Base-by-base conservation (phyloP, 1,284 basidiomycete species). In the Tetrapyrgos nigripes region DNA sequence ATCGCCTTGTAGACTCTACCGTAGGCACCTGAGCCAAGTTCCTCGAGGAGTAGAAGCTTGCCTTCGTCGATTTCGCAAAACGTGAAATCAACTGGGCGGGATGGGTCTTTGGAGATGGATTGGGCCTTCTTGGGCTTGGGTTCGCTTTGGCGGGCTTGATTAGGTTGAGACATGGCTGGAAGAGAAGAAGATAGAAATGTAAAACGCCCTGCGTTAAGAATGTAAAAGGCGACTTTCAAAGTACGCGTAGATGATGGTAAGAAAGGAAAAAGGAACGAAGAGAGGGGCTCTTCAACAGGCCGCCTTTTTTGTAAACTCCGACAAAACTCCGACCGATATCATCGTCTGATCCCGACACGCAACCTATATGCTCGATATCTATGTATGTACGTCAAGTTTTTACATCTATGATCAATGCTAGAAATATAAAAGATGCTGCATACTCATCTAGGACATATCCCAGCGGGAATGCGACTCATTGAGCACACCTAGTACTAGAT, bases 1-100 rank as follows among this genome's bases (percentile, higher is more conserved):
- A 58, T 21, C 19, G 62, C 62, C 19, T 58, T 59, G 59, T 60
- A 63, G 23, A 63, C 62, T 24, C 50, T 53, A 26, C 59, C 62
- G 47, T 60, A 63, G 23, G 58, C 49, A n/a, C 62, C 62, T 35
- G 53, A 50, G 14, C 62, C 62, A 14, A 63, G 35, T 17, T 50
- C 45, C n/a, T 58, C 46, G n/a, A 61, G 35, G 13, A 63, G 53
- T n/a, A 49, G 45, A 24, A 57, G 50, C n/a, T 52, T 48, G 31
- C 56, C 55, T 6, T 53, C 50, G 43, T 56, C 54, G 10, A 56
- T 27, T 49, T 49, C n/a, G 31, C 46, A 17, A 35, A 55, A 48
- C 28, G 55, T 57, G 47, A 61, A 58, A 24, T 52, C 37, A 45
- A 49, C 50, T 45, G 52, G 44, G 47, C 8, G 31, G 37, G 53